phyloP scores from a whole-genome alignment of 306 rosid species.

The Gynostemma pentaphyllum region DNA sequence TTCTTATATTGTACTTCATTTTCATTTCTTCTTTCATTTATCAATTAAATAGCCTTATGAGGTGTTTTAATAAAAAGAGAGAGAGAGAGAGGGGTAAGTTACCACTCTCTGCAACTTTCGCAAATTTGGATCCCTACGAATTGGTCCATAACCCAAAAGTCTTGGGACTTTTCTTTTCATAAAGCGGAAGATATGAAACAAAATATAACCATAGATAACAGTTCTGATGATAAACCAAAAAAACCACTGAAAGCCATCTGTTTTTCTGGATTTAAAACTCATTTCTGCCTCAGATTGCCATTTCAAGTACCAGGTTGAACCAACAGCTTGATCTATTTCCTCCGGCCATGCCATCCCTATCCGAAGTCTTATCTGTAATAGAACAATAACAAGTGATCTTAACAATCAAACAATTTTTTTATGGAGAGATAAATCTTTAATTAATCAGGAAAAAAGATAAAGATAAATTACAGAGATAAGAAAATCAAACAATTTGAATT shows the following conservation, averaged over 20 bases:
- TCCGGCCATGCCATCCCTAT: constrained; percentile 96
- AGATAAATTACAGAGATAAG: no score
- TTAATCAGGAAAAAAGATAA: no score
- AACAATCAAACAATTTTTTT: no score
- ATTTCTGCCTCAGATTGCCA: constrained; percentile 83
- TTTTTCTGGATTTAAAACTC: constrained; percentile 36
- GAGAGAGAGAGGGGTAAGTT: constrained; percentile 27
- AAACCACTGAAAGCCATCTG: constrained; percentile 35
- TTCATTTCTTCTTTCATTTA: no score
- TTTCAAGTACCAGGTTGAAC: constrained; percentile 70
- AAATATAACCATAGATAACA: constrained; percentile 41
- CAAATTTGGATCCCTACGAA: constrained; percentile 55
- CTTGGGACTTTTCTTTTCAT: constrained; percentile 39
- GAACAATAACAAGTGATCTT: constrained; percentile 16
- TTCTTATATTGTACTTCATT: no score
- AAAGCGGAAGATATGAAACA: constrained; percentile 41
- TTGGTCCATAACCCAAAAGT: constrained; percentile 69
- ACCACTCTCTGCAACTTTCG: constrained; percentile 70
- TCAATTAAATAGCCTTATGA: no score
- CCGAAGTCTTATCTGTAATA: constrained; percentile 48
- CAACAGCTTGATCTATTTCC: constrained; percentile 61
- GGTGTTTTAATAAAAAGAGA: no score
- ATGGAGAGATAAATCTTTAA: no score
- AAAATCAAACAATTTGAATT: constrained; percentile 3
- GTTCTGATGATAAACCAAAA: constrained; percentile 49